These are phyloP conservation scores for Paracoccidioides lutzii DNA, from an alignment of 2,329 filamentous ascomycete species.

Conservation along the genomic window DNA sequence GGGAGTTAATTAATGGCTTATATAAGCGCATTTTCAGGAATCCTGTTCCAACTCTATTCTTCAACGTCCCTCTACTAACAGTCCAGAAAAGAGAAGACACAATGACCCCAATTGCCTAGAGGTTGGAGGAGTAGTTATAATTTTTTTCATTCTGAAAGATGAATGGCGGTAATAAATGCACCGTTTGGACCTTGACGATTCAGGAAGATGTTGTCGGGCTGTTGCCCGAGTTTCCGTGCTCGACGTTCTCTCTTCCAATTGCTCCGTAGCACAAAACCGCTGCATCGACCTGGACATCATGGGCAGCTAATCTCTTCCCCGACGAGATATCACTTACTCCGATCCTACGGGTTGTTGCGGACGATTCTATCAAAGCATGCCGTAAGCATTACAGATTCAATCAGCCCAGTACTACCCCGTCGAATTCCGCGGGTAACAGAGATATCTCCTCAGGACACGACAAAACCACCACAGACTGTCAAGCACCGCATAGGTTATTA, in stretches of 20 bases:
- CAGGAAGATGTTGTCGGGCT: slow-evolving; percentile 9
- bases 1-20: slow-evolving; percentile 13
- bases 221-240: slow-evolving; percentile 3
- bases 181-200: slow-evolving; percentile 10
- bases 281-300: not conserved
- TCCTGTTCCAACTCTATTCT: too few relatives aligned
- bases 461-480: not conserved
- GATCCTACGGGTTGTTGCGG: slow-evolving; percentile 3
- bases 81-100: not conserved
- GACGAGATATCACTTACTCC: not conserved
- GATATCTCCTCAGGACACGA: not conserved
- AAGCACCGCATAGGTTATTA: not conserved
- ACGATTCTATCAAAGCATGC: slow-evolving; percentile 12
- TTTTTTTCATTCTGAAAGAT: not conserved
- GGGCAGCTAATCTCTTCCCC: not conserved
- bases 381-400: slow-evolving; percentile 10
- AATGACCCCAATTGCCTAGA: not conserved
- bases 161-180: not conserved
- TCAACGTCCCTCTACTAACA: not conserved
- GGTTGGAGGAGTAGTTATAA: not conserved
- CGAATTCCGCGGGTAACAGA: not conserved
- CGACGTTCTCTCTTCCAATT: slow-evolving; percentile 1
- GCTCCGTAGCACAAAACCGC: not conserved
- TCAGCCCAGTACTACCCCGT: slow-evolving; percentile 9
- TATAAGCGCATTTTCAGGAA: slow-evolving; percentile 19